Evolutionary conservation across 805 yeast genomes (phyloP).

Genomic region (Kuraishia piskuri): DNA sequence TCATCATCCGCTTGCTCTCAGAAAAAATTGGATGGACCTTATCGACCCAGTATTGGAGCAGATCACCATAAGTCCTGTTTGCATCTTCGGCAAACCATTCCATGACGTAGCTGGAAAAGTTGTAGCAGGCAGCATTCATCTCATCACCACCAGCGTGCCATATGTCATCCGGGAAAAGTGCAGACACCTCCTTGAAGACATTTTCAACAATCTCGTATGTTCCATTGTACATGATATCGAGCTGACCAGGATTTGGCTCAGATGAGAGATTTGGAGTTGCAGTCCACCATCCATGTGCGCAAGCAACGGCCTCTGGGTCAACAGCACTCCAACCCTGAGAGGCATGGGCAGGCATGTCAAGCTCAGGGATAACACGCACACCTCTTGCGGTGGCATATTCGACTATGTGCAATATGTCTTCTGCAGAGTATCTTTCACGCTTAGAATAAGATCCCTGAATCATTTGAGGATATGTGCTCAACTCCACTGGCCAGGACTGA

Average conservation of each 20-base stretch:
- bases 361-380: constrained; percentile 31
- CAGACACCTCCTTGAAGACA: constrained; percentile 25
- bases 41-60: constrained; percentile 28
- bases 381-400: constrained; percentile 26
- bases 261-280: constrained; percentile 2
- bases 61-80: constrained; percentile 19
- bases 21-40: constrained; percentile 24
- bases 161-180: constrained; percentile 24
- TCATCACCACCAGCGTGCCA: constrained; percentile 36
- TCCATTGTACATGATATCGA: constrained; percentile 23
- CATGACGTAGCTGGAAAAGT: constrained; percentile 17
- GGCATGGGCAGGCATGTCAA: constrained; percentile 34
- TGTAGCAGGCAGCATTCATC: constrained; percentile 25
- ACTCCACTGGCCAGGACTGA: constrained; percentile 30
- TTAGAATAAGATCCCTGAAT: constrained; percentile 27
- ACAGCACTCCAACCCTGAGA: constrained; percentile 29
- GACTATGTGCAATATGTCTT: constrained; percentile 21
- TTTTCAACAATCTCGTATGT: constrained; percentile 25
- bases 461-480: constrained; percentile 27
- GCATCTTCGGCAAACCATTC: constrained; percentile 22
- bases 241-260: constrained; percentile 34
- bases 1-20: constrained; percentile 17
- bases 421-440: constrained; percentile 20
- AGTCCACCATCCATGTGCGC: constrained; percentile 23
- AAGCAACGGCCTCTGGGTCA: constrained; percentile 23